Percentiles rank a stretch among this genome's conserved stretches.
These are phyloP conservation scores for Cocos nucifera DNA, from an alignment of 176 grass and related monocot genomes.

Conservation along the genomic window DNA sequence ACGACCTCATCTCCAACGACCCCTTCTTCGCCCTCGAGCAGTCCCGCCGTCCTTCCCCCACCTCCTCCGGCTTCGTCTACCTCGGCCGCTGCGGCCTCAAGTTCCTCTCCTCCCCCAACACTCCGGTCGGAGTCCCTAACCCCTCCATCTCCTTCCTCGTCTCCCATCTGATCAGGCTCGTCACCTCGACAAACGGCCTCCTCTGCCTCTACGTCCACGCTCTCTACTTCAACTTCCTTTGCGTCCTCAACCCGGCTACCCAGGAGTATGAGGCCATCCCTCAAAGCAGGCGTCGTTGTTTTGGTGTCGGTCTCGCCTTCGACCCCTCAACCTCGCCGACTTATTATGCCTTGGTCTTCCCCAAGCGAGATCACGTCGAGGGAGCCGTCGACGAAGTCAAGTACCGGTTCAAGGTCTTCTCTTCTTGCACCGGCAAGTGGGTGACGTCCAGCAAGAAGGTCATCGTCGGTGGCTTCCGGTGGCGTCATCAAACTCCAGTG, in stretches of 20 bases:
- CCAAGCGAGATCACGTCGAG: too few relatives aligned
- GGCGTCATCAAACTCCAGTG: background rate
- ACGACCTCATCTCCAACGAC: conserved; percentile 20
- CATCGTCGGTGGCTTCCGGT: too few relatives aligned
- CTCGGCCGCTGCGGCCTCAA: background rate
- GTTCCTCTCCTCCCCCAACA: background rate
- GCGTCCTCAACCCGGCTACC: conserved; percentile 33
- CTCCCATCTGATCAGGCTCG: conserved; percentile 21
- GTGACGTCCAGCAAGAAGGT: conserved; percentile 1
- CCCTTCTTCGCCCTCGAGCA: background rate
- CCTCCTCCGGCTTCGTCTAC: conserved; percentile 32
- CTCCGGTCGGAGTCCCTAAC: conserved; percentile 5
- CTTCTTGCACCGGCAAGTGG: conserved; percentile 10
- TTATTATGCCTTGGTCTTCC: background rate
- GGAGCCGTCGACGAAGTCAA: too few relatives aligned
- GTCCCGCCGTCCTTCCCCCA: conserved; percentile 20
- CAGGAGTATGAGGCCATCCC: conserved; percentile 19
- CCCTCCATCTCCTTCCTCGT: conserved; percentile 17
- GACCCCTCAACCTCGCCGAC: background rate
- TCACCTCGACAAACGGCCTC: conserved; percentile 40
- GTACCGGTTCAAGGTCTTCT: conserved; percentile 7
- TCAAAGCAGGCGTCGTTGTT: too few relatives aligned
- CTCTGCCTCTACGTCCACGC: conserved; percentile 24
- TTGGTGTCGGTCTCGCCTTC: conserved; percentile 6
- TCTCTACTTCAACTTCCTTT: background rate